phyloP scores from a whole-genome alignment of 805 yeast genomes.

The Candida silvatica region DNA sequence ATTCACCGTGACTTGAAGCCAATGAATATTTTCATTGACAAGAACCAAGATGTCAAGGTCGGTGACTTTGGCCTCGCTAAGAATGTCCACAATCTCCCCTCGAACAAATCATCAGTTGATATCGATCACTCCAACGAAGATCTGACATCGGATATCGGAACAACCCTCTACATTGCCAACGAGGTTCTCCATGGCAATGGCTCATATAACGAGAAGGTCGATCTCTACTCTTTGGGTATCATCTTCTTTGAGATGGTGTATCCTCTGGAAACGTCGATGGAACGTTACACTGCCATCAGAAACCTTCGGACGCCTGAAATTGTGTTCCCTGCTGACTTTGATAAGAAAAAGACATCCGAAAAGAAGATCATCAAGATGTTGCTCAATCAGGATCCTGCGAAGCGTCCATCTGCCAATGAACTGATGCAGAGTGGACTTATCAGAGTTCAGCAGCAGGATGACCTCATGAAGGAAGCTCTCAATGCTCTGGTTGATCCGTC shows the following conservation, averaged over 20 bases:
- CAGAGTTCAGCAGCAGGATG: constrained; percentile 87
- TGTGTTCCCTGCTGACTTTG: constrained; percentile 66
- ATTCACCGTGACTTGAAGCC: constrained; percentile 95
- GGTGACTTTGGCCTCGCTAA: constrained; percentile 98
- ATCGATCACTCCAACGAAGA: constrained; percentile 43
- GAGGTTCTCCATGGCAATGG: constrained; percentile 73
- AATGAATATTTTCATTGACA: constrained; percentile 90
- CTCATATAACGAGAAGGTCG: constrained; percentile 87
- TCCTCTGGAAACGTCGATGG: constrained; percentile 86
- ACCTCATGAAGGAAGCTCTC: constrained; percentile 79
- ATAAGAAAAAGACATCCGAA: constrained; percentile 46
- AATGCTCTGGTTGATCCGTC: constrained; percentile 81
- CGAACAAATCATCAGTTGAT: constrained; percentile 9
- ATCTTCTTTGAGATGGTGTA: constrained; percentile 95
- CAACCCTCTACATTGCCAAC: constrained; percentile 85
- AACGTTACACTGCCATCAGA: constrained; percentile 67
- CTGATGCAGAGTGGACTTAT: constrained; percentile 73
- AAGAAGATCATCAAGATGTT: constrained; percentile 57
- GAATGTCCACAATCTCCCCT: constrained; percentile 51
- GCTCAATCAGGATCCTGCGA: constrained; percentile 69
- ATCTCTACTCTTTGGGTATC: constrained; percentile 90
- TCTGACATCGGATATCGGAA: constrained; percentile 88
- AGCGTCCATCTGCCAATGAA: constrained; percentile 73
- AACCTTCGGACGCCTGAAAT: constrained; percentile 50
- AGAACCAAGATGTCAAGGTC: constrained; percentile 77